These are phyloP conservation scores for Pneumocystis wakefieldiae DNA, from an alignment of 1,139 yeast genomes.

Conservation along the genomic window DNA sequence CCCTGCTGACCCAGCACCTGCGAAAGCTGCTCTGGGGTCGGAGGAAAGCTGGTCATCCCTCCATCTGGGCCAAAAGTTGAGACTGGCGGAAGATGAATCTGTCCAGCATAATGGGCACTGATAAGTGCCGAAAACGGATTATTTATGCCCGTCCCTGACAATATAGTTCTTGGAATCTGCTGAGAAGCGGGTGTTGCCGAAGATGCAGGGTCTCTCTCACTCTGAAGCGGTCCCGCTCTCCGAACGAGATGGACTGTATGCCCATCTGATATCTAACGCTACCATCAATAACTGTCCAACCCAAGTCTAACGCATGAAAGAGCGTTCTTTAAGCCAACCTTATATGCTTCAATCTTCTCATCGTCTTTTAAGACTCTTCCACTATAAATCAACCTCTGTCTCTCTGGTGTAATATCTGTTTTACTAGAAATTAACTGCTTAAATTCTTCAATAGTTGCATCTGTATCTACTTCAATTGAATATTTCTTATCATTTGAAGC, in stretches of 20 bases:
- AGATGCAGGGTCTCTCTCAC: slow-evolving; percentile 17
- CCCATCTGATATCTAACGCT: slow-evolving; percentile 29
- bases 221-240: slow-evolving; percentile 29
- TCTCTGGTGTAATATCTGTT: slow-evolving; percentile 52
- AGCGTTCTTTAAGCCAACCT: slow-evolving; percentile 18
- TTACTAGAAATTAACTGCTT: slow-evolving; percentile 47
- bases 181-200: slow-evolving; percentile 17
- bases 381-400: slow-evolving; percentile 80
- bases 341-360: slow-evolving; percentile 60
- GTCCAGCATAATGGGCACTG: slow-evolving; percentile 92
- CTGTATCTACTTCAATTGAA: slow-evolving; percentile 41
- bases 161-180: slow-evolving; percentile 53
- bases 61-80: slow-evolving; percentile 93
- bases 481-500: slow-evolving; percentile 45
- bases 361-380: slow-evolving; percentile 84
- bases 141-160: slow-evolving; percentile 79
- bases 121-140: slow-evolving; percentile 86
- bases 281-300: not conserved
- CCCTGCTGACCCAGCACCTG: slow-evolving; percentile 48
- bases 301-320: not conserved
- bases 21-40: slow-evolving; percentile 25
- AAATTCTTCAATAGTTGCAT: slow-evolving; percentile 48
- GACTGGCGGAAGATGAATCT: slow-evolving; percentile 63
- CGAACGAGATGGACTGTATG: slow-evolving; percentile 83
- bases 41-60: slow-evolving; percentile 36